phyloP scores from a whole-genome alignment of 2,329 filamentous ascomycete species.

The Verticillium klebahnii region DNA sequence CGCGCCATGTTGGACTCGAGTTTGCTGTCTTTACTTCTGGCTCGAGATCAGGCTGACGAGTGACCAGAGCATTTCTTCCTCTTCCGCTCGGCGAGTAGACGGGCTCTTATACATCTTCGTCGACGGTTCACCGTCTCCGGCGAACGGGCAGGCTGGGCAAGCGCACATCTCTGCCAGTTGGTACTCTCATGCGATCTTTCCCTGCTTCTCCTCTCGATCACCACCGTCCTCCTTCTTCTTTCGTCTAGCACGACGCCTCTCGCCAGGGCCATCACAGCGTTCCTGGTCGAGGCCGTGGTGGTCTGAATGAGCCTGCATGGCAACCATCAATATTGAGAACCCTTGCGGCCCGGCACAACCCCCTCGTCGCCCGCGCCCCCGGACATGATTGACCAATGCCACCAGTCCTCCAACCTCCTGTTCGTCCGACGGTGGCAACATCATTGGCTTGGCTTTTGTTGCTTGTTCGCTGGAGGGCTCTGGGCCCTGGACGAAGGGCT shows the following conservation, averaged over 20 bases:
- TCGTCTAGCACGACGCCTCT: not conserved
- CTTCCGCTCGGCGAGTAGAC: not conserved
- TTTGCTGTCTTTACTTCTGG: not conserved
- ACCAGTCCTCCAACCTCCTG: not conserved
- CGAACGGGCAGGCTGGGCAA: not conserved
- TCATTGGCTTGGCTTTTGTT: not conserved
- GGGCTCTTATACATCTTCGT: not conserved
- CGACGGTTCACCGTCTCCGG: not conserved
- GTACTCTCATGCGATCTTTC: not conserved
- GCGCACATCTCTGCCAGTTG: not conserved
- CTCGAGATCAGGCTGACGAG: not conserved
- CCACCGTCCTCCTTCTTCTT: not conserved
- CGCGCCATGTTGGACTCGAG: not conserved
- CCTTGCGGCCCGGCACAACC: not conserved
- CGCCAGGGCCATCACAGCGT: not conserved
- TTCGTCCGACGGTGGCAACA: not conserved
- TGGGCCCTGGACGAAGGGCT: not conserved
- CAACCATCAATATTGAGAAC: conserved; percentile 1
- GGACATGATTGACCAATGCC: not conserved
- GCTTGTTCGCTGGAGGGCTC: not conserved
- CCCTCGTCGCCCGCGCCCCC: not conserved
- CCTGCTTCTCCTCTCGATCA: not conserved
- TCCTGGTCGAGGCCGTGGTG: not conserved
- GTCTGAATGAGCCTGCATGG: not conserved
- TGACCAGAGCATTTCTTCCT: not conserved